Evolutionary conservation across 2,329 filamentous ascomycete species (phyloP), one percentile per base, ranked within the genome.

Genomic region (Sordariomycetes sp.): DNA sequence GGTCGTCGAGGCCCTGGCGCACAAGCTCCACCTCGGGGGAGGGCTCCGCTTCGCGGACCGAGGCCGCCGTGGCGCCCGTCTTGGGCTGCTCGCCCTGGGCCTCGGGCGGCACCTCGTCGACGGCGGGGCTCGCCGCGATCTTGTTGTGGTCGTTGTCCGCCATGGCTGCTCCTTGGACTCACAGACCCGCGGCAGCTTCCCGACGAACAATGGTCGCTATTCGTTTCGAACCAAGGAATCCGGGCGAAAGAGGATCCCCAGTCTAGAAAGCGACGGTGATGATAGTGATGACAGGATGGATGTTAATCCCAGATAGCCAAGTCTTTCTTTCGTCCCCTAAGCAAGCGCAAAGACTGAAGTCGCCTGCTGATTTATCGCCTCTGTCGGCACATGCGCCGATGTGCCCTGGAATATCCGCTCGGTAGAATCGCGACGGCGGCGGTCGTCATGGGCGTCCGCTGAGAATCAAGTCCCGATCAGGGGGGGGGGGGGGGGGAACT

Each of bases 301-400:
- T 32, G 28, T 32, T 32, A 32, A 32, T 32, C 28, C 28, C 28
- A 8, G 3, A 4, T 32, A 3, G 28, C 35, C 45, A 67, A 78
- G 79, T 81, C 79, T 82, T 82, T 82, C 76, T 78, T 78, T 68
- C 72, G 69, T 74, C 73, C 68, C 74, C 72, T 53, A 58, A 66
- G 80, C 77, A 79, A 82, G 78, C 79, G 80, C 80, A 83, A 83
- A 83, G 80, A 82, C 80, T 79, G 65, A 82, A 83, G 80, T 83
- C 80, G 79, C 80, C 70, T 78, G 79, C 78, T 69, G 71, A 62
- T 65, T 63, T 77, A 79, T 69, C 64, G 68, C 62, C 60, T 62
- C 58, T 62, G 59, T 59, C 64, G 72, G 72, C 74, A 71, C 76
- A 79, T 78, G 62, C 62, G 69, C 54, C 55, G 62, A 66, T 68